Conservation (phyloP, 345 rosid genomes). For the Pseudoturritis turrita region DNA sequence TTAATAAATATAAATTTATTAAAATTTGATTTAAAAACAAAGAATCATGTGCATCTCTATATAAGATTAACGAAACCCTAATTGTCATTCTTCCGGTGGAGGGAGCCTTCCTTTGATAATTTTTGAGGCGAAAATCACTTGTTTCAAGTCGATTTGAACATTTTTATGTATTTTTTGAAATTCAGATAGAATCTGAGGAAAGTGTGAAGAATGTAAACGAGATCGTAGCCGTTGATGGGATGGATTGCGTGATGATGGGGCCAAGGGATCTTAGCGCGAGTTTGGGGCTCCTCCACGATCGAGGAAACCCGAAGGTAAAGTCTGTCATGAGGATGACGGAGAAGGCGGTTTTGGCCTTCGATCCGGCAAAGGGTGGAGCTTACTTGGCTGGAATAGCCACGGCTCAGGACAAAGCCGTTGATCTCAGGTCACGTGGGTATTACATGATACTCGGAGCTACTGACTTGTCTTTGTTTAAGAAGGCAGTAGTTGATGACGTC, state of each 20-base stretch:
- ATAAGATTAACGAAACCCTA: too few species aligned
- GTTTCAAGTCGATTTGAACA: too few species aligned
- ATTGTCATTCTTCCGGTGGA: too few species aligned
- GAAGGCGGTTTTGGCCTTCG: conserved; percentile 46
- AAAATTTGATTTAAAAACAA: too few species aligned
- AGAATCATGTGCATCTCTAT: too few species aligned
- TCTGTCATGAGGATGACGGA: conserved; percentile 49
- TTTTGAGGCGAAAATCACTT: too few species aligned
- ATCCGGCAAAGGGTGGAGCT: conserved; percentile 42
- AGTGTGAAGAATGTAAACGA: conserved; percentile 55
- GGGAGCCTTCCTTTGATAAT: too few species aligned
- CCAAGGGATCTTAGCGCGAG: conserved; percentile 82
- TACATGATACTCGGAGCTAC: conserved; percentile 56
- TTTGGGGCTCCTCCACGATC: conserved; percentile 76
- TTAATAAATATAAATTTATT: too few species aligned
- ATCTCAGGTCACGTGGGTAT: conserved; percentile 58
- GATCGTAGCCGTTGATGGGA: conserved; percentile 72
- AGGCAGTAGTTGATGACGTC: conserved; percentile 64
- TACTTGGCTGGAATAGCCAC: conserved; percentile 59
- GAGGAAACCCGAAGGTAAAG: conserved; percentile 55
- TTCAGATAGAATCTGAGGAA: conserved; percentile 49
- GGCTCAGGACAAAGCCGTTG: conserved; percentile 52
- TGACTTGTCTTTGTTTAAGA: conserved; percentile 56
- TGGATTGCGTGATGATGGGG: conserved; percentile 84
- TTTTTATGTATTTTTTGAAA: too few species aligned